phyloP scores from a whole-genome alignment of 1,284 basidiomycete genomes.

The Entoloma clypeatum region DNA sequence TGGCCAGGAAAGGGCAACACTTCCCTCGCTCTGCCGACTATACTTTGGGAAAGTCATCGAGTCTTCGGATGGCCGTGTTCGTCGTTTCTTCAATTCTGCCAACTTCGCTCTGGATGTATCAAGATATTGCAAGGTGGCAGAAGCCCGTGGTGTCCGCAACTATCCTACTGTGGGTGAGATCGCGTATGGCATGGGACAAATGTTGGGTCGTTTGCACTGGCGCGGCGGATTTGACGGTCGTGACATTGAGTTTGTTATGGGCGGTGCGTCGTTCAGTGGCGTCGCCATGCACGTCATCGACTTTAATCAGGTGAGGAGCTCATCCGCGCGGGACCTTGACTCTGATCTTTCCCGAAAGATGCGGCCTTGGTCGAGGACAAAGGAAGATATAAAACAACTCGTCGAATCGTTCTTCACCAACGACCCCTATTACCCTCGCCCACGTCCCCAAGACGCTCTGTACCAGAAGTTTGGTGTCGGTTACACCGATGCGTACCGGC shows the following conservation, averaged over 20 bases:
- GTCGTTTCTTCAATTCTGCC: constrained; percentile 20
- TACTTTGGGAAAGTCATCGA: constrained; percentile 20
- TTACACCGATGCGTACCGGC: constrained; percentile 20
- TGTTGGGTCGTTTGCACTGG: constrained; percentile 27
- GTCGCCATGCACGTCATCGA: constrained; percentile 26
- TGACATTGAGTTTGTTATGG: constrained; percentile 33
- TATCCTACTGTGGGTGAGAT: constrained; percentile 17
- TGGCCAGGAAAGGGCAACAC: not conserved
- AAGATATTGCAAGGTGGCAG: not conserved
- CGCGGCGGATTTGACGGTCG: constrained; percentile 25
- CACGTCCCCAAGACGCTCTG: constrained; percentile 19
- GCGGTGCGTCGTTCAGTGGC: constrained; percentile 19
- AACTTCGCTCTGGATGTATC: constrained; percentile 17
- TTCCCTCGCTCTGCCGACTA: constrained; percentile 17
- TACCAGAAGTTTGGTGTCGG: constrained; percentile 23
- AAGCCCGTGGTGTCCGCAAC: not conserved
- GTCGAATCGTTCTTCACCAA: constrained; percentile 27
- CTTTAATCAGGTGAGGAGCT: constrained; percentile 29
- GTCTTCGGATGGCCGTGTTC: constrained; percentile 3
- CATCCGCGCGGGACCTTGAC: too few species aligned
- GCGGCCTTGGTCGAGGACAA: constrained; percentile 16
- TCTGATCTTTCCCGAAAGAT: constrained; percentile 19
- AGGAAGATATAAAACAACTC: constrained; percentile 19
- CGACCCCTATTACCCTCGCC: constrained; percentile 33
- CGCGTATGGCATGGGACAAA: constrained; percentile 28